A percentile compares a stretch with the other conserved stretches of the same genome.
phyloP scores from a whole-genome alignment of 768 basidiomycete genomes.

The Termitomyces sp. region DNA sequence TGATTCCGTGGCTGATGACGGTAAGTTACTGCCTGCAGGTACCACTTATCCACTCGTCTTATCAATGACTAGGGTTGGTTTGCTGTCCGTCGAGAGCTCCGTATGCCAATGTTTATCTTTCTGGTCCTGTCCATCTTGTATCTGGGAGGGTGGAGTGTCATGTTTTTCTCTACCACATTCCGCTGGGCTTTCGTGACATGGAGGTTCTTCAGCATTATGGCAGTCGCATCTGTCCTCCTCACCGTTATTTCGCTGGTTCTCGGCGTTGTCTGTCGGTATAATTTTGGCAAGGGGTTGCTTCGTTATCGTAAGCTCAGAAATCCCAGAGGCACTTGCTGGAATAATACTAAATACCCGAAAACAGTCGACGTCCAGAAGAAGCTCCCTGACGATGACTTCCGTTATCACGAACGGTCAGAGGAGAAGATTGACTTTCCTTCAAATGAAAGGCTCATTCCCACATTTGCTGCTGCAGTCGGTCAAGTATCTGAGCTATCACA shows the following conservation, averaged over 20 bases:
- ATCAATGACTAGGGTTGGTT: slow-evolving; percentile 58
- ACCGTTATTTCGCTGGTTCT: slow-evolving; percentile 49
- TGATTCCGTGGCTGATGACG: slow-evolving; percentile 64
- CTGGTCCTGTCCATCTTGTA: slow-evolving; percentile 54
- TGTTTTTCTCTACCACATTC: slow-evolving; percentile 71
- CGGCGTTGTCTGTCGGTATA: slow-evolving; percentile 61
- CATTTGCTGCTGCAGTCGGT: slow-evolving; percentile 40
- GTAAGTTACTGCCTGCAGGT: slow-evolving; percentile 25
- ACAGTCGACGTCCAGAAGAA: slow-evolving; percentile 53
- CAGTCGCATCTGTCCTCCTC: slow-evolving; percentile 50
- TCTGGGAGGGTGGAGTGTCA: slow-evolving; percentile 61
- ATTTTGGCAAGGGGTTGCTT: slow-evolving; percentile 72
- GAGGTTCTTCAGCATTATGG: slow-evolving; percentile 67
- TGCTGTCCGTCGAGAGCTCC: slow-evolving; percentile 61
- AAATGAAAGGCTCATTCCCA: slow-evolving; percentile 44
- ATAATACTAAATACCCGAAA: slow-evolving; percentile 8
- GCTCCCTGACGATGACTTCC: slow-evolving; percentile 29
- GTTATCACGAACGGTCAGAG: slow-evolving; percentile 29
- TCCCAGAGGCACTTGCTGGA: not conserved
- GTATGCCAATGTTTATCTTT: slow-evolving; percentile 55
- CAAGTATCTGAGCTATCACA: slow-evolving; percentile 27
- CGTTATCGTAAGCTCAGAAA: slow-evolving; percentile 48
- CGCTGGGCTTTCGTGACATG: slow-evolving; percentile 72
- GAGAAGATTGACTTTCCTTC: slow-evolving; percentile 66
- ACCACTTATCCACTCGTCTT: not conserved